A percentile compares a stretch with the other conserved stretches of the same genome.
phyloP scores from a whole-genome alignment of 331 rosid genomes.

The Spiraea crenata region DNA sequence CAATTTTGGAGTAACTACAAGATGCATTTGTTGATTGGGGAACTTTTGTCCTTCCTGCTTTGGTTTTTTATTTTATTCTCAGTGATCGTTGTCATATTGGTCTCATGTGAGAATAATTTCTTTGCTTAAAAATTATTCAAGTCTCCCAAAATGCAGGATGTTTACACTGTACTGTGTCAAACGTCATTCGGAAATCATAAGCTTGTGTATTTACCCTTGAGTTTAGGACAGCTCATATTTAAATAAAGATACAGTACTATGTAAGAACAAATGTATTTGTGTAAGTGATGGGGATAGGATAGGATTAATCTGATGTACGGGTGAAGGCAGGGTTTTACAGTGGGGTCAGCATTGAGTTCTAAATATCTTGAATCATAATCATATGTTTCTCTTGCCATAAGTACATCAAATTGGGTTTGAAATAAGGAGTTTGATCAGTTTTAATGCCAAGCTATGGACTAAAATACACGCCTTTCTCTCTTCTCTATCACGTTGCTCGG shows the following conservation, averaged over 20 bases:
- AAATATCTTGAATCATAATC: background rate
- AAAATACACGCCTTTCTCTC: background rate
- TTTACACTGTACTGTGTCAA: background rate
- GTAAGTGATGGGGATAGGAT: background rate
- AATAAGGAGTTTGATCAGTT: background rate
- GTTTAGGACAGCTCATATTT: background rate
- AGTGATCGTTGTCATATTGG: background rate
- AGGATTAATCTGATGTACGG: background rate
- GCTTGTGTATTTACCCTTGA: background rate
- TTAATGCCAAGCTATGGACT: too few relatives aligned
- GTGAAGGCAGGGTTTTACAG: background rate
- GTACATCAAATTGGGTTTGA: constrained; percentile 4
- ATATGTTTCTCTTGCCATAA: background rate
- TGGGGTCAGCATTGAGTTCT: background rate
- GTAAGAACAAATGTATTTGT: background rate
- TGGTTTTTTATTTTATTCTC: background rate
- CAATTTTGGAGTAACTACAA: background rate
- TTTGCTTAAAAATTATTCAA: background rate
- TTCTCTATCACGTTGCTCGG: background rate
- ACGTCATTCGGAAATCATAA: background rate
- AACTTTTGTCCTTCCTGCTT: background rate
- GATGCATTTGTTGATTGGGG: background rate
- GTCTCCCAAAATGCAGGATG: background rate
- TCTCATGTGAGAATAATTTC: too few relatives aligned
- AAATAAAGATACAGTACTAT: background rate